Conservation (phyloP, 305 asterid species). For the Withania somnifera region DNA sequence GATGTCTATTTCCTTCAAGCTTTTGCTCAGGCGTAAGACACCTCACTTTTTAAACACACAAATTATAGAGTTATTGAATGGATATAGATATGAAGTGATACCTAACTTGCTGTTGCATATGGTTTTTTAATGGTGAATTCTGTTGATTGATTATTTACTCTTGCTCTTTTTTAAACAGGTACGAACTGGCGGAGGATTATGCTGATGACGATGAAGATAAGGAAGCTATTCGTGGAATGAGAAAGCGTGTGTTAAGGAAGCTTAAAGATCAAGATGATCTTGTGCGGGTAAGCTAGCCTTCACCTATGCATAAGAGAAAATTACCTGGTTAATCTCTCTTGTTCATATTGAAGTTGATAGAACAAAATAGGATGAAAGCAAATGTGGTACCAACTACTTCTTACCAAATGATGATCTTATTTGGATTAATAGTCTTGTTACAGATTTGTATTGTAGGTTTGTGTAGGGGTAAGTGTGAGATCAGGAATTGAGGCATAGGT, state of each 20-base stretch:
- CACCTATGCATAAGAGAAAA: not conserved
- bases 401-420: not conserved
- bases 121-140: not conserved
- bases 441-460: not conserved
- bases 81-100: no score
- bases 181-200: slow-evolving; percentile 52
- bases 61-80: not conserved
- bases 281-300: slow-evolving; percentile 30
- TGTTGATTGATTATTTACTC: not conserved
- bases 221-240: slow-evolving; percentile 36
- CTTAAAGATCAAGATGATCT: slow-evolving; percentile 35
- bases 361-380: not conserved
- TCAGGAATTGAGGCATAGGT: not conserved
- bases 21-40: slow-evolving; percentile 61
- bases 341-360: not conserved
- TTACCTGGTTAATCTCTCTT: not conserved
- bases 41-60: no score
- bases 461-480: not conserved
- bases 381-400: not conserved
- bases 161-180: slow-evolving; percentile 28
- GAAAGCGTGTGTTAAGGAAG: slow-evolving; percentile 52
- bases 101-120: not conserved
- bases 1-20: slow-evolving; percentile 55
- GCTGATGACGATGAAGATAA: slow-evolving; percentile 66
- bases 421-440: not conserved